phyloP scores from a whole-genome alignment of 169 alveolate species.

The Plasmodium chabaudi region DNA sequence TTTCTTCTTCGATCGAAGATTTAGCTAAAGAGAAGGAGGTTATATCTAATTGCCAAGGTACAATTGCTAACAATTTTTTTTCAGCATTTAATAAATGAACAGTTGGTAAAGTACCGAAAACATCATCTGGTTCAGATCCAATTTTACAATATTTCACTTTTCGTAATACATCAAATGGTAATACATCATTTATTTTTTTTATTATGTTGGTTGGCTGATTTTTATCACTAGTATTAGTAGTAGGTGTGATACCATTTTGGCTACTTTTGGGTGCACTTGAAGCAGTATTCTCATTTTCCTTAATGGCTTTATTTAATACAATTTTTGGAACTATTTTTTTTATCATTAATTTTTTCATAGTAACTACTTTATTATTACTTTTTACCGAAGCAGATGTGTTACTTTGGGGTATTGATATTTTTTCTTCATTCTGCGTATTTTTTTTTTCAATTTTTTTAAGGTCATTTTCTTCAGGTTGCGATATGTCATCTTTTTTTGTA shows the following conservation, averaged over 20 bases:
- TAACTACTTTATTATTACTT: slow-evolving; percentile 11
- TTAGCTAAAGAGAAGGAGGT: slow-evolving; percentile 73
- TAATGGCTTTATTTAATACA: slow-evolving; percentile 6
- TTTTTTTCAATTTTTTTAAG: slow-evolving; percentile 15
- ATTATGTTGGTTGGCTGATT: slow-evolving; percentile 14
- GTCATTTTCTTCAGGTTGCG: neutral
- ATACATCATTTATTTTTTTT: slow-evolving; percentile 61
- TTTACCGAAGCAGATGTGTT: neutral
- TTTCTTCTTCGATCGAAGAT: slow-evolving; percentile 76
- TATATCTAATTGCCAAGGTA: slow-evolving; percentile 73
- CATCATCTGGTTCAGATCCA: slow-evolving; percentile 48
- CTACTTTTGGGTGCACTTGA: neutral
- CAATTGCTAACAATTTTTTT: slow-evolving; percentile 40
- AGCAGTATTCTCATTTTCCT: slow-evolving; percentile 4
- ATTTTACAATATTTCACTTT: slow-evolving; percentile 72
- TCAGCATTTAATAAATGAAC: slow-evolving; percentile 58
- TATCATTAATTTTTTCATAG: neutral
- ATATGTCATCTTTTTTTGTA: neutral
- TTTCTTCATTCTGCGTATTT: slow-evolving; percentile 9
- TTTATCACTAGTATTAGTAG: no score
- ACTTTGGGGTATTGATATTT: neutral
- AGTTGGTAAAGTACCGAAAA: slow-evolving; percentile 59
- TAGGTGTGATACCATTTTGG: neutral
- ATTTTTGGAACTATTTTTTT: slow-evolving; percentile 29
- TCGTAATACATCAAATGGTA: slow-evolving; percentile 70